These are phyloP conservation scores for Rhizopogon vinicolor DNA, from an alignment of 768 basidiomycete genomes.

Conservation along the genomic window DNA sequence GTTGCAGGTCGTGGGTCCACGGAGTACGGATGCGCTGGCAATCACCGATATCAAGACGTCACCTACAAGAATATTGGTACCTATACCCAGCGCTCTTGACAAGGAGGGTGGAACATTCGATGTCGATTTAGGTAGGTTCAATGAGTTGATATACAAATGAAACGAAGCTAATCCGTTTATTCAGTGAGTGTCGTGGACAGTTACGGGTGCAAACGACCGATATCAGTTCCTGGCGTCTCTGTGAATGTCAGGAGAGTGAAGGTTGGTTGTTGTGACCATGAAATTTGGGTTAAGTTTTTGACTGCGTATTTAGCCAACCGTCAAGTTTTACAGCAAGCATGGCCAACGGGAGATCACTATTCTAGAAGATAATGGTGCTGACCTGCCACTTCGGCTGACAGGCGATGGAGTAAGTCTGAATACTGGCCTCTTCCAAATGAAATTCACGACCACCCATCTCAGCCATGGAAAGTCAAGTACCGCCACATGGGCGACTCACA, in stretches of 20 bases:
- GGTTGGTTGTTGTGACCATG: conserved; percentile 36
- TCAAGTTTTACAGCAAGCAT: conserved; percentile 72
- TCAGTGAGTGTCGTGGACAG: conserved; percentile 82
- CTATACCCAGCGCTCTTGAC: conserved; percentile 64
- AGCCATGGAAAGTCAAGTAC: conserved; percentile 91
- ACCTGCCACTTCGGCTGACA: conserved; percentile 79
- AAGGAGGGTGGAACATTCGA: conserved; percentile 73
- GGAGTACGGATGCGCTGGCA: conserved; percentile 53
- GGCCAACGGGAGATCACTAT: conserved; percentile 56
- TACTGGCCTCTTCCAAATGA: background rate
- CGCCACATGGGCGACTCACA: conserved; percentile 44
- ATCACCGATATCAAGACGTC: conserved; percentile 52
- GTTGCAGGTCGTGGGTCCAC: conserved; percentile 74
- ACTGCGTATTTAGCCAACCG: conserved; percentile 61
- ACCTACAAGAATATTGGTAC: conserved; percentile 53
- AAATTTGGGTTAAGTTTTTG: background rate
- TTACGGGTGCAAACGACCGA: conserved; percentile 76
- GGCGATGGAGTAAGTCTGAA: conserved; percentile 73
- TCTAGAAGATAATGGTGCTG: conserved; percentile 67
- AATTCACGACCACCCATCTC: background rate
- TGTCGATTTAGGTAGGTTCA: conserved; percentile 62
- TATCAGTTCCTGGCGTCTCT: conserved; percentile 72
- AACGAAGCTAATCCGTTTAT: conserved; percentile 10
- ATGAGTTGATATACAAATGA: background rate
- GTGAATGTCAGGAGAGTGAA: conserved; percentile 82